Evolutionary conservation across 1,284 basidiomycete species (phyloP).

Genomic region (Heterobasidion annosum): DNA sequence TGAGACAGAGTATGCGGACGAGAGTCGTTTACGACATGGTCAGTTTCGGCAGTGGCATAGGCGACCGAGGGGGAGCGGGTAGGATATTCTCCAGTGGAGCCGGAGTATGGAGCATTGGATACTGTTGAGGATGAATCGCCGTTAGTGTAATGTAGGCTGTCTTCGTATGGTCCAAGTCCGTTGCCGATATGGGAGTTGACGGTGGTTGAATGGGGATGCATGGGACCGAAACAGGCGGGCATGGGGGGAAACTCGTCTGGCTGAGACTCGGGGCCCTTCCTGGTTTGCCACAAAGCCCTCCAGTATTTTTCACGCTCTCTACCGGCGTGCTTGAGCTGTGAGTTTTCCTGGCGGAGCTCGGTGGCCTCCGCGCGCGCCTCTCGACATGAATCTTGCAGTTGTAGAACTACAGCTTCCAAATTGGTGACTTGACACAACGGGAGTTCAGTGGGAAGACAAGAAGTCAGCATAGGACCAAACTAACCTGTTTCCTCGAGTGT

Average conservation of each 20-base stretch:
- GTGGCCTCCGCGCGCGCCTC: conserved; percentile 49
- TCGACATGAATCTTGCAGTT: conserved; percentile 72
- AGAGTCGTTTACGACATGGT: conserved; percentile 6
- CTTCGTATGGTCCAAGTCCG: conserved; percentile 13
- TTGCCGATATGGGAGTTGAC: conserved; percentile 16
- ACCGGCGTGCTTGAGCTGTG: conserved; percentile 49
- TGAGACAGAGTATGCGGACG: conserved; percentile 14
- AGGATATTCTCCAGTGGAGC: conserved; percentile 12
- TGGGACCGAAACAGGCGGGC: conserved; percentile 28
- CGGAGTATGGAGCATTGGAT: conserved; percentile 31
- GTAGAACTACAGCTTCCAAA: conserved; percentile 70
- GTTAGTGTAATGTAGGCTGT: conserved; percentile 28
- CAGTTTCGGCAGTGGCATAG: conserved; percentile 12
- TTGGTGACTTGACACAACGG: conserved; percentile 48
- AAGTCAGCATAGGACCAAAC: conserved; percentile 15
- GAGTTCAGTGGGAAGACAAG: conserved; percentile 9
- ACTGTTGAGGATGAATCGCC: conserved; percentile 33
- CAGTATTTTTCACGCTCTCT: conserved; percentile 66
- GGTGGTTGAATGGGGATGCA: conserved; percentile 21
- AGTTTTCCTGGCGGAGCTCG: conserved; percentile 56
- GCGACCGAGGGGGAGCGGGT: conserved; percentile 15
- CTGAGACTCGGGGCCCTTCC: conserved; percentile 43
- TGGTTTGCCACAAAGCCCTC: conserved; percentile 56
- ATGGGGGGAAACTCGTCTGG: conserved; percentile 44
- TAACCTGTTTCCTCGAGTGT: conserved; percentile 81